Evolutionary conservation across 202 grass and related monocot genomes (phyloP).

Genomic region (Schoenoplectus triqueter): DNA sequence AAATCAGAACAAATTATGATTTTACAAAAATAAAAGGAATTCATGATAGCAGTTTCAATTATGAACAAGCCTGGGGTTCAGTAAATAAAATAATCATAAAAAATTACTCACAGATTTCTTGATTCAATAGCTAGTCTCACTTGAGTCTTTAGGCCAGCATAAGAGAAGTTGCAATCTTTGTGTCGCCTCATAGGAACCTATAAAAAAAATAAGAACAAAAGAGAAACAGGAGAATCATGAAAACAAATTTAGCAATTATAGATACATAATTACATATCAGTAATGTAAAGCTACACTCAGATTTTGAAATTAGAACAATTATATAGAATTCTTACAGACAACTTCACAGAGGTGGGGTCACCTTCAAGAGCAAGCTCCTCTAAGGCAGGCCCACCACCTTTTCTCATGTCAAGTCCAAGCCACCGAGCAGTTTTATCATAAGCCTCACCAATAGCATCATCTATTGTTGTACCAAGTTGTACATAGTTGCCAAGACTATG

Average conservation of each 20-base stretch:
- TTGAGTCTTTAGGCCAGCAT: slow-evolving; percentile 99
- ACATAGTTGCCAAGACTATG: slow-evolving; percentile 80
- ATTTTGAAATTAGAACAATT: slow-evolving; percentile 24
- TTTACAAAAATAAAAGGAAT: slow-evolving; percentile 29
- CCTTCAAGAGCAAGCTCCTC: slow-evolving; percentile 94
- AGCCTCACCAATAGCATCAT: slow-evolving; percentile 98
- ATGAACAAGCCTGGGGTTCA: background rate
- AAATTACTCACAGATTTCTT: slow-evolving; percentile 63
- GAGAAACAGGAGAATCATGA: slow-evolving; percentile 34
- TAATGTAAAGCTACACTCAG: slow-evolving; percentile 10
- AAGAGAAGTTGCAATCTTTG: slow-evolving; percentile 99
- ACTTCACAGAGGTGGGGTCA: slow-evolving; percentile 68
- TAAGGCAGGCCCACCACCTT: slow-evolving; percentile 93
- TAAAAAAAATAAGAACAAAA: slow-evolving; percentile 33
- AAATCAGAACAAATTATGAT: slow-evolving; percentile 38
- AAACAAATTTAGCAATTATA: background rate
- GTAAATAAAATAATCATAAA: background rate
- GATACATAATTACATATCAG: background rate
- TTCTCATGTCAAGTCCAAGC: slow-evolving; percentile 93
- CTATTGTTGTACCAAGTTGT: slow-evolving; percentile 95
- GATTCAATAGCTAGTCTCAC: slow-evolving; percentile 88
- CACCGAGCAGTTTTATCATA: slow-evolving; percentile 98
- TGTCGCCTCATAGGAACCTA: slow-evolving; percentile 97
- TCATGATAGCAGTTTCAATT: slow-evolving; percentile 27
- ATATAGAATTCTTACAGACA: slow-evolving; percentile 74